phyloP scores from a whole-genome alignment of 257 asterid genomes.

The Solanum raphanifolium region DNA sequence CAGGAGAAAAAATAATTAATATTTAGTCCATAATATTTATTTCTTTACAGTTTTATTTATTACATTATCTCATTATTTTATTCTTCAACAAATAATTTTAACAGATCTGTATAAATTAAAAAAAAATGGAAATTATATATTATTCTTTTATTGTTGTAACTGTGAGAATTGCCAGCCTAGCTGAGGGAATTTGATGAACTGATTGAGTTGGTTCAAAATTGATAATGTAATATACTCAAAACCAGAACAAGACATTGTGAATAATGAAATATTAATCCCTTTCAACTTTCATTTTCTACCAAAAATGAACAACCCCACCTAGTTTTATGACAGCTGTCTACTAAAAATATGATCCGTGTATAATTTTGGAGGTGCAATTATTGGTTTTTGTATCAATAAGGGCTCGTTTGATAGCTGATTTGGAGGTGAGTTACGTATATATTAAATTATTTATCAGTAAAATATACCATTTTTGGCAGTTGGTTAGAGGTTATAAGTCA shows the following conservation, averaged over 20 bases:
- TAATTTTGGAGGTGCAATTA: conserved; percentile 32
- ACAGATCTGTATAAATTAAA: background rate
- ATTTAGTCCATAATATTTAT: background rate
- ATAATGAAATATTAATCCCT: conserved; percentile 20
- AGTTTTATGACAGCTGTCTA: conserved; percentile 34
- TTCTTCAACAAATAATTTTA: background rate
- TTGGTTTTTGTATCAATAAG: conserved; percentile 21
- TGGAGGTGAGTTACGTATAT: background rate
- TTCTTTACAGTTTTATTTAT: background rate
- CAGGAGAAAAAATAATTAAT: background rate
- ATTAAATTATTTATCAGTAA: background rate
- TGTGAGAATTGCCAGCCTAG: conserved; percentile 40
- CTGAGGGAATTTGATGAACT: conserved; percentile 7
- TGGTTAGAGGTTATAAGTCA: background rate
- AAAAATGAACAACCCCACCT: conserved; percentile 40
- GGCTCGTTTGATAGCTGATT: background rate
- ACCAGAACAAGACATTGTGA: conserved; percentile 29
- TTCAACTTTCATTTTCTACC: conserved; percentile 14
- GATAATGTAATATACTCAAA: conserved; percentile 22
- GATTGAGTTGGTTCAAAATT: conserved; percentile 24
- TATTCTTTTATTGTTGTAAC: background rate
- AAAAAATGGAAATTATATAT: background rate
- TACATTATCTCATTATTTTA: background rate
- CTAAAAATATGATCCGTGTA: conserved; percentile 32
- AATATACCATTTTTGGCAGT: background rate